Evolutionary conservation across 1,139 yeast species (phyloP), one percentile per base, ranked within the genome.

Genomic region (Magnusiomyces clavatus): DNA sequence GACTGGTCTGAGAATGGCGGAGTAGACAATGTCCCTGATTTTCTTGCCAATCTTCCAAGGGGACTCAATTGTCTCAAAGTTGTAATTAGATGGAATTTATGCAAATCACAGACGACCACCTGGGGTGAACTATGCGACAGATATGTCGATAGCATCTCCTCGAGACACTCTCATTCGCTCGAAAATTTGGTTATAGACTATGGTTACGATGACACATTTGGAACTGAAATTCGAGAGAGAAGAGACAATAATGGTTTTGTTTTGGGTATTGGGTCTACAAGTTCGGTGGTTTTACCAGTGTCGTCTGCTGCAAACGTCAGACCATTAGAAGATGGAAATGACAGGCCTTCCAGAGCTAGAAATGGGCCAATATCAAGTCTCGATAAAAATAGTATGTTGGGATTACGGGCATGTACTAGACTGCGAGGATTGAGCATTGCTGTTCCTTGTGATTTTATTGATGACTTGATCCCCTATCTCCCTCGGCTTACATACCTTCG

Each of bases 401-500:
- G 17, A 10, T 19, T 57, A 8, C 36, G 39, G 29, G 19, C 6
- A 11, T 56, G 60, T 40, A 34, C 19, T n/a, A 37, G 44, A 6
- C 49, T 58, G 4, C 44, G 35, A 2, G 55, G 57, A 4, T 47
- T 58, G 6, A 51, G 56, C 43, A 42, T 58, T 16, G 50, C 57
- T 6, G 51, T 51, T 17, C 49, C 56, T 12, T 31, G 56, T 17
- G 38, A n/a, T 12, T 36, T 43, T 6, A 34, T 56, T 43, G 53
- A 45, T n/a, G 43, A 47, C 6, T 19, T 55, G 13, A 29, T 59
- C 11, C 24, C 39, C n/a, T 20, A 48, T 14, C 50, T 60, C 13
- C 47, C 50, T 2, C 19, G 53, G 6, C 54, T 60, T 14, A 48
- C 46, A 37, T 56, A 50, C 39, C 49, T 60, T 19, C 57, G 59